Evolutionary conservation across 2,329 filamentous ascomycete species (phyloP).

Genomic region (Emmonsia crescens): DNA sequence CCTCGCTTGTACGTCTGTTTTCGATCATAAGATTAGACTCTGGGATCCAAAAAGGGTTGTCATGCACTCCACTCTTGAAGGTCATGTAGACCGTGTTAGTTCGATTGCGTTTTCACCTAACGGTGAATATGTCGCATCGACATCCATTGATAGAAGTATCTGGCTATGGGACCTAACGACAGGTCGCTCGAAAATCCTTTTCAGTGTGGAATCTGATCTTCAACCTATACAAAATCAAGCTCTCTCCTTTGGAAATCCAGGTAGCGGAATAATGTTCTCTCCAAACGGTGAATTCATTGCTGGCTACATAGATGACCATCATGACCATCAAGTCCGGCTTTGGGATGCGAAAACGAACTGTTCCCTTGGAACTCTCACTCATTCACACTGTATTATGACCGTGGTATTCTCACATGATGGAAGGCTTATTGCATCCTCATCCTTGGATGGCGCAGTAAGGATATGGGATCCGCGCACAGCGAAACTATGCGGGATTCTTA

Average conservation of each 20-base stretch:
- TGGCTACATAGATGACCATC: constrained; percentile 2
- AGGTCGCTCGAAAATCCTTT: background rate
- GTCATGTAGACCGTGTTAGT: background rate
- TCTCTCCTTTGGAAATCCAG: background rate
- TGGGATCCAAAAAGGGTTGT: background rate
- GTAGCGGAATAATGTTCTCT: constrained; percentile 8
- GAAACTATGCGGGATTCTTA: background rate
- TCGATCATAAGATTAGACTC: background rate
- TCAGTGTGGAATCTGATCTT: background rate
- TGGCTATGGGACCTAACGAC: background rate
- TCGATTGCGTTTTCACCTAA: background rate
- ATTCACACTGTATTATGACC: background rate
- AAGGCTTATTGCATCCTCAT: background rate
- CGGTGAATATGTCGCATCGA: background rate
- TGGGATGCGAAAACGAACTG: constrained; percentile 3
- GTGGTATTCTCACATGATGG: constrained; percentile 4
- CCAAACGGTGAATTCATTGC: constrained; percentile 11
- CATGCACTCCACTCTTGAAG: background rate
- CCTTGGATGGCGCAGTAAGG: background rate
- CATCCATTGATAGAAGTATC: background rate
- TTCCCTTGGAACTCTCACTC: background rate
- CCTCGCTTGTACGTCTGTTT: background rate
- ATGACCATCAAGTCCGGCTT: constrained; percentile 5
- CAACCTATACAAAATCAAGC: background rate
- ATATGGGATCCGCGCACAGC: constrained; percentile 6